Evolutionary conservation across 805 yeast genomes (phyloP), one percentile per base, ranked within the genome.

Genomic region (Candida manassasensis): DNA sequence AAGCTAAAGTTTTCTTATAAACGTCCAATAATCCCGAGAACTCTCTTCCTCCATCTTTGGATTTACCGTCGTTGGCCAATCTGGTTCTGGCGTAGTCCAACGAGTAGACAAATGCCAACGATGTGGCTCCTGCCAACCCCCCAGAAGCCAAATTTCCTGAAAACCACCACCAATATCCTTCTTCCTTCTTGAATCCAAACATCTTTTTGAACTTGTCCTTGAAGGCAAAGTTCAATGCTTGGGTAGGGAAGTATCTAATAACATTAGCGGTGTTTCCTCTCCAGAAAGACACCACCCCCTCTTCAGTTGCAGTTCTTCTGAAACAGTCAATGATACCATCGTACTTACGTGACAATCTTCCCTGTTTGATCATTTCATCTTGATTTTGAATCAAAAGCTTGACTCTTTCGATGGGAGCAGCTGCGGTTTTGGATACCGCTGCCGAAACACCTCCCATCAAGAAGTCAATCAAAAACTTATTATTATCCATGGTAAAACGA

Each of bases 241-340:
- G 96, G 69, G 96, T 89, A 71, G 97, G 97, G 95, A 88, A 88
- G 81, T 89, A 88, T 79, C 96, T 85, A 76, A 88, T 82, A 66
- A 88, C 96, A 75, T 88, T 88, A 61, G 97, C 97, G 50, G 96
- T 89, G 89, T 88, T 88, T 80, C 97, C 97, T 84, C 96, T 84
- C 96, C 96, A 88, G 90, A 88, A 87, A 47, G 97, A 73, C 51
- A 71, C 75, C 48, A 84, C 60, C 80, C 97, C 97, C 76, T 88
- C 97, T 53, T 83, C 86, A 54, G 84, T 82, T 50, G 88, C 82
- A 53, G 97, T 89, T 79, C 96, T 84, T 60, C 65, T 78, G 94
- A 89, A 88, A 76, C 96, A 86, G 63, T 88, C 97, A 47, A 55
- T 71, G 50, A 88, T 89, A 84, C 97, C 97, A 52, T 71, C 78